Base-by-base conservation (phyloP, 306 rosid species). In the Dalbergia cultrata region DNA sequence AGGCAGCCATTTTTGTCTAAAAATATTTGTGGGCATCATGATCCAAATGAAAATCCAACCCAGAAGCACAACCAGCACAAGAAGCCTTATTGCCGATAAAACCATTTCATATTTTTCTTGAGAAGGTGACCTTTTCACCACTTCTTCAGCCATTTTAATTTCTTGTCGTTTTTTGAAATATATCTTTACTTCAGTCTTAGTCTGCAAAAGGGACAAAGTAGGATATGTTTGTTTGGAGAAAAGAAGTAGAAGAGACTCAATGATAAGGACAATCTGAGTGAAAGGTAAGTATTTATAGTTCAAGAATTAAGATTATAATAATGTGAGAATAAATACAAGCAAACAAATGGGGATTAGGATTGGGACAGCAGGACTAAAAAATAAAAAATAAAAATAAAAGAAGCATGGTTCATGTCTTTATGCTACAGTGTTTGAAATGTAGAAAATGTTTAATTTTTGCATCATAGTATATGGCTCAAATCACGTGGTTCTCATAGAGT, bases 41-140 rank as follows among this genome's bases (percentile, higher is more conserved):
- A n/a, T n/a, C n/a, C n/a, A n/a, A n/a, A n/a, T n/a, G n/a, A n/a
- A n/a, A n/a, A n/a, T n/a, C n/a, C n/a, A n/a, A n/a, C n/a, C n/a
- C n/a, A n/a, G n/a, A n/a, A n/a, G n/a, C n/a, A n/a, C n/a, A n/a
- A n/a, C n/a, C n/a, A n/a, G n/a, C 50, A 77, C 31, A 41, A 87
- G n/a, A 7, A 89, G 49, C 90, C 75, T 79, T 52, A 90, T 81
- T 65, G 84, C 85, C 26, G 18, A 67, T 68, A 81, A 77, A 61
- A 81, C 16, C 61, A 34, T 67, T 1, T 68, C 41, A 71, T 61
- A 62, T 49, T 57, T 81, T 70, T 45, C 79, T 60, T 76, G 68
- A 79, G 17, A 70, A 64, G 84, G 81, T 74, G 87, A 79, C 8
- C 17, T 74, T 50, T 84, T 79, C 81, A 67, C 77, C 0, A 37